A percentile compares a stretch with the other conserved stretches of the same genome.
Conservation (phyloP, 257 asterid genomes). For the Solanum sejunctum region DNA sequence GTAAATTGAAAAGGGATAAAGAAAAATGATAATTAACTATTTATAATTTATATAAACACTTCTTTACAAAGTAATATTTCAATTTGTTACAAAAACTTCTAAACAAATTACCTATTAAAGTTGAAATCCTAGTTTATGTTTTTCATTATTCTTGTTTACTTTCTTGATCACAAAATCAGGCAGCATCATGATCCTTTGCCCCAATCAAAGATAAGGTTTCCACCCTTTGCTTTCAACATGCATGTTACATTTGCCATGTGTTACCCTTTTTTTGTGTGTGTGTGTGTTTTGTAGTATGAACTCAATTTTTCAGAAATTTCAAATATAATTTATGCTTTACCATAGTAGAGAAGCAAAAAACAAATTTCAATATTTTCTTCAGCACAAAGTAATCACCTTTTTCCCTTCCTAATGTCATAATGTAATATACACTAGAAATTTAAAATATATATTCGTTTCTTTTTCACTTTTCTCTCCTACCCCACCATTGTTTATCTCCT, state of each 20-base stretch:
- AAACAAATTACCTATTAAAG: neutral
- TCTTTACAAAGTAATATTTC: neutral
- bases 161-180: neutral
- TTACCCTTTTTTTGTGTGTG: neutral
- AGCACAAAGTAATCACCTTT: conserved; percentile 56
- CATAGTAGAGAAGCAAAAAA: conserved; percentile 26
- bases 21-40: no score
- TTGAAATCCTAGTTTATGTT: neutral
- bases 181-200: neutral
- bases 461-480: conserved; percentile 30
- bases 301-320: neutral
- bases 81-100: neutral
- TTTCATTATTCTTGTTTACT: neutral
- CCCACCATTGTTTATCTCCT: conserved; percentile 12
- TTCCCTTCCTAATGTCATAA: conserved; percentile 3
- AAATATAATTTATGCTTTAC: conserved; percentile 6
- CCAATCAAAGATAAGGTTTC: neutral
- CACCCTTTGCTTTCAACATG: neutral
- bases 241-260: neutral
- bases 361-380: conserved; percentile 44
- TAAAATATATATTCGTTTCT: conserved; percentile 22
- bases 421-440: conserved; percentile 5
- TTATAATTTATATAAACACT: no score
- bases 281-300: neutral
- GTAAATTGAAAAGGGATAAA: no score